These are phyloP conservation scores for Chenopodium berlandieri DNA, from an alignment of 148 eudicot species.

Conservation along the genomic window DNA sequence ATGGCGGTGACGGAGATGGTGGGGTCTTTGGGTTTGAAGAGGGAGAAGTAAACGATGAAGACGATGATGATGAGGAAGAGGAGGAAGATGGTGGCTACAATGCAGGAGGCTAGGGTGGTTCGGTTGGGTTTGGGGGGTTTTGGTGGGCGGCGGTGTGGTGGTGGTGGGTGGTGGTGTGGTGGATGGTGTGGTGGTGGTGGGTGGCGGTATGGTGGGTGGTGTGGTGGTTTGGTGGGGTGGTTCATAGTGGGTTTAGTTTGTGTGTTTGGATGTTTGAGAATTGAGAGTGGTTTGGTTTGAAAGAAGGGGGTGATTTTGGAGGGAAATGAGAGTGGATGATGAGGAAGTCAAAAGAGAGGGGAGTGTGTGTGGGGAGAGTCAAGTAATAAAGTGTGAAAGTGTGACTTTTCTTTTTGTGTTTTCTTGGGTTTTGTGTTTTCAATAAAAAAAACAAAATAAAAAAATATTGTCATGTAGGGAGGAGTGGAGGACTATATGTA, in stretches of 20 bases:
- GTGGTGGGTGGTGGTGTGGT: constrained; percentile 1
- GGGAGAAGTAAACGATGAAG: constrained; percentile 63
- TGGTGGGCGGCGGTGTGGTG: constrained; percentile 9
- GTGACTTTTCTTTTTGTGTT: constrained; percentile 23
- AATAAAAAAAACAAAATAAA: too few relatives aligned
- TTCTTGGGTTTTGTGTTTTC: background rate
- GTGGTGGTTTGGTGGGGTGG: constrained; percentile 3
- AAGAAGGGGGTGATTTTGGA: background rate
- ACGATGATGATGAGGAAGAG: constrained; percentile 49
- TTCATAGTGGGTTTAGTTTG: background rate
- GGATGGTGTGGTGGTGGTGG: constrained; percentile 9
- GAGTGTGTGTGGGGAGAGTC: constrained; percentile 10
- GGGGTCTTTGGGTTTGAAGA: constrained; percentile 72
- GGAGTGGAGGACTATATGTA: too few relatives aligned
- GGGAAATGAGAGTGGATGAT: background rate
- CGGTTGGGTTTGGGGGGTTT: constrained; percentile 33
- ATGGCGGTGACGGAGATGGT: constrained; percentile 57
- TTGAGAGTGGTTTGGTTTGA: background rate
- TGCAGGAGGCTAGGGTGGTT: constrained; percentile 67
- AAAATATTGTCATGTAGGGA: too few relatives aligned
- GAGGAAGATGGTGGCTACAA: constrained; percentile 71
- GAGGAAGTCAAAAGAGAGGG: constrained; percentile 23
- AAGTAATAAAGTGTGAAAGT: constrained; percentile 26
- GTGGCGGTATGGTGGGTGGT: background rate
- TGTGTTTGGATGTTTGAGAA: background rate